Conservation (phyloP, 371 early-diverging fungal species). For the Mortierella sp. region DNA sequence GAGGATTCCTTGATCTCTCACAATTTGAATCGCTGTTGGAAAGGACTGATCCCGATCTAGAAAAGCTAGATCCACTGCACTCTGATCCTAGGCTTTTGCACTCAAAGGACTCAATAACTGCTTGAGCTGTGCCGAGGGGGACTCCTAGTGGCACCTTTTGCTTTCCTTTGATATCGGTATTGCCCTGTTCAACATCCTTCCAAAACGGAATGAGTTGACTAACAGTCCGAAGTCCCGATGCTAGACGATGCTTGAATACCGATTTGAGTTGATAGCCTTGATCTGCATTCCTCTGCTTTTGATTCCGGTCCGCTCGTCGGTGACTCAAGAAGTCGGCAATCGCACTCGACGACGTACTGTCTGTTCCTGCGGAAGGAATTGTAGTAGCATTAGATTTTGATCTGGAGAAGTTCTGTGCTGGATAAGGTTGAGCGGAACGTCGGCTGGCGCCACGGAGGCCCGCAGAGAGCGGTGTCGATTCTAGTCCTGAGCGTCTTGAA, state of each 20-base stretch:
- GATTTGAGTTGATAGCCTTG: constrained; percentile 47
- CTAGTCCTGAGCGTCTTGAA: not conserved
- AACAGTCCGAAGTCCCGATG: constrained; percentile 35
- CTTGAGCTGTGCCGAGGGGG: constrained; percentile 21
- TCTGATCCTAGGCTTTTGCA: constrained; percentile 7
- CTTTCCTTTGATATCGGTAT: constrained; percentile 32
- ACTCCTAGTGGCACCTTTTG: constrained; percentile 36
- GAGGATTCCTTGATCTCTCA: constrained; percentile 1
- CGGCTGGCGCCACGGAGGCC: constrained; percentile 4
- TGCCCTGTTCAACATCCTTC: constrained; percentile 46
- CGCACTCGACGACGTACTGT: constrained; percentile 3
- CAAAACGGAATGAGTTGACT: constrained; percentile 49
- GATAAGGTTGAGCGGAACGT: constrained; percentile 9
- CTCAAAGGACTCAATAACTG: constrained; percentile 44
- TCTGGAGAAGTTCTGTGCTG: not conserved
- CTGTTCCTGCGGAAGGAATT: not conserved
- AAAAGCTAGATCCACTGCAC: not conserved
- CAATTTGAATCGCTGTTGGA: constrained; percentile 9
- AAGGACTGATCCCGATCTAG: constrained; percentile 22
- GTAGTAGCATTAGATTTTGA: not conserved
- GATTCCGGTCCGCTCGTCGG: constrained; percentile 20
- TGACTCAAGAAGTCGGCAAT: constrained; percentile 26
- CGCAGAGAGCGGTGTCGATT: not conserved
- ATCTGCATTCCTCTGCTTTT: constrained; percentile 11
- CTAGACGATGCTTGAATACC: constrained; percentile 46